These are phyloP conservation scores for Cymodocea nodosa DNA, from an alignment of 116 monocot genomes.

Conservation along the genomic window DNA sequence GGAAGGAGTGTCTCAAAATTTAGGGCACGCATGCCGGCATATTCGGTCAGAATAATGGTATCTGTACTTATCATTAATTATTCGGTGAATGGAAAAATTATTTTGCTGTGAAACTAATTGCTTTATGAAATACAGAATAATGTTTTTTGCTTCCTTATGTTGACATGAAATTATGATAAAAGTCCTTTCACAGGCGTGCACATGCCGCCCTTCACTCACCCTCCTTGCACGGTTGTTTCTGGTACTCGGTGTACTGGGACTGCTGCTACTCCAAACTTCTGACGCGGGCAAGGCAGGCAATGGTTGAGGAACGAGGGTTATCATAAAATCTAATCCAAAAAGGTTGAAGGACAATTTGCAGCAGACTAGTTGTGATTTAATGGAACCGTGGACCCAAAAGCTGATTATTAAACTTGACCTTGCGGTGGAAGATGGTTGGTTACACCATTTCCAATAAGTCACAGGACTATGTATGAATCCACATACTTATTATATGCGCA, in stretches of 20 bases:
- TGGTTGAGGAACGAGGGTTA: background rate
- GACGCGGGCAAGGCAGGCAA: background rate
- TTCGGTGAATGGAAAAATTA: too few relatives aligned
- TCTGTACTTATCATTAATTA: too few relatives aligned
- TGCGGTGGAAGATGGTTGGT: background rate
- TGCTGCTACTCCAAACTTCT: background rate
- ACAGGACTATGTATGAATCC: slow-evolving; percentile 1
- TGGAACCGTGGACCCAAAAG: slow-evolving; percentile 1
- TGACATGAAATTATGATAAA: too few relatives aligned
- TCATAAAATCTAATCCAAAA: background rate
- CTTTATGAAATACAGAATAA: too few relatives aligned
- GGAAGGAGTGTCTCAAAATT: too few relatives aligned
- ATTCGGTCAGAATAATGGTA: too few relatives aligned
- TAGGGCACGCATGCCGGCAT: too few relatives aligned
- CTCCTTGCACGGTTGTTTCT: background rate
- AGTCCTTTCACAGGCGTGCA: too few relatives aligned
- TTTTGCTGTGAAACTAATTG: too few relatives aligned
- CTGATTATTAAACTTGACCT: background rate
- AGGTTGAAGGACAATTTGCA: background rate
- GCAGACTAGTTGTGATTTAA: background rate
- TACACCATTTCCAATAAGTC: background rate
- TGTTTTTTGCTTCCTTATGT: too few relatives aligned
- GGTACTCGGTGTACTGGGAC: background rate
- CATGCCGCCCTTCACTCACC: too few relatives aligned
- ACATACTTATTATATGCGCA: background rate